Conservation (phyloP, 2,329 filamentous ascomycete genomes). For the Fusarium sp. region DNA sequence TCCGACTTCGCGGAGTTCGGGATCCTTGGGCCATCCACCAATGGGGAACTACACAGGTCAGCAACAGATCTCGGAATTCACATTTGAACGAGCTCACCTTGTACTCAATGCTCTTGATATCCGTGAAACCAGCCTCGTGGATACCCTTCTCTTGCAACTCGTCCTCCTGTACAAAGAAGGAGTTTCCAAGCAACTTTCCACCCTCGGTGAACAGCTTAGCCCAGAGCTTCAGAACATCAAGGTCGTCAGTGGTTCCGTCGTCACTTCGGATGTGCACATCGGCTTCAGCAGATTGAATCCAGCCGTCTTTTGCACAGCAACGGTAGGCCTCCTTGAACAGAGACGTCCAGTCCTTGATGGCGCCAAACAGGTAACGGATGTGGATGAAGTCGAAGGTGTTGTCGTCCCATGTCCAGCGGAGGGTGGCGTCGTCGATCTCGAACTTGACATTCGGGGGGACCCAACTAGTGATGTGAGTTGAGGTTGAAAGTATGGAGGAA, state of each 20-base stretch:
- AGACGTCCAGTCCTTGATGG: conserved; percentile 28
- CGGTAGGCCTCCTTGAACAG: conserved; percentile 35
- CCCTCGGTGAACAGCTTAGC: conserved; percentile 31
- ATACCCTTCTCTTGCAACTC: conserved; percentile 27
- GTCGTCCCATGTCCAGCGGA: conserved; percentile 33
- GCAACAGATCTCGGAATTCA: neutral
- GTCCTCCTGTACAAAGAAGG: conserved; percentile 32
- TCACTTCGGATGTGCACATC: conserved; percentile 38
- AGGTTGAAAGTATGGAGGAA: too few relatives aligned
- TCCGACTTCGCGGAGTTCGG: conserved; percentile 29
- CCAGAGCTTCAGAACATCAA: conserved; percentile 27
- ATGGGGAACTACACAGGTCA: conserved; percentile 31
- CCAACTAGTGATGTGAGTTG: conserved; percentile 15
- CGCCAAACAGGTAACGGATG: conserved; percentile 41
- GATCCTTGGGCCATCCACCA: conserved; percentile 35
- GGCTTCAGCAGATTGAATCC: conserved; percentile 35
- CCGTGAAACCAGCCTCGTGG: conserved; percentile 34
- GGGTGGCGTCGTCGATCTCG: conserved; percentile 38
- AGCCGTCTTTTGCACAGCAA: conserved; percentile 31
- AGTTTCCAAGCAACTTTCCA: conserved; percentile 18
- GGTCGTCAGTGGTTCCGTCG: conserved; percentile 33
- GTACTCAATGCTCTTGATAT: conserved; percentile 34
- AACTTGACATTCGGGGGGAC: conserved; percentile 39
- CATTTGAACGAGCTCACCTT: conserved; percentile 7
- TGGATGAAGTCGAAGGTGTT: conserved; percentile 40